Base-by-base conservation (phyloP, 768 basidiomycete species). In the Cystobasidium tubakii region DNA sequence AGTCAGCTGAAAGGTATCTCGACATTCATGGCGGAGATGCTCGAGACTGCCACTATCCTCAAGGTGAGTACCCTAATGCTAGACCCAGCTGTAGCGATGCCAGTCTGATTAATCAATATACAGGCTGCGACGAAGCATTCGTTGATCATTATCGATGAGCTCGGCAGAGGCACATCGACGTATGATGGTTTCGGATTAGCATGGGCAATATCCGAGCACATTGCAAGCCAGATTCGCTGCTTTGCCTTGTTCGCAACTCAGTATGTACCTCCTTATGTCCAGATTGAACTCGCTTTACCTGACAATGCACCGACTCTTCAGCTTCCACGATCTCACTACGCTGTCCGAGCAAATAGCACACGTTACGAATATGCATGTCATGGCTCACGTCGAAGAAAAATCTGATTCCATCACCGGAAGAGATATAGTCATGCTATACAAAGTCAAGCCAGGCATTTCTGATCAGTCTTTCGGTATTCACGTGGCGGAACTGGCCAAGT, bases 1-100 rank as follows among this genome's bases (percentile, higher is more conserved):
- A 94, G 91, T 80, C 95, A 98, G 80, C 83, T 98, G 55, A 98
- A 96, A 81, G 96, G 96, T 13, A 92, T 99, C 0, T 95, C 92
- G 29, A 99, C 95, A 0, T 99, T 99, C 81, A 98, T 98, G 95
- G 94, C 93, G 0, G 96, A 99, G 82, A 98, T 98, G 96, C 85
- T 99, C 33, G 96, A 99, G 81, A 98, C 94, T 0, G 94, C 96
- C 0, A 91, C 90, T 0, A 98, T 98, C 78, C 85, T 99, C 53
- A 86, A 89, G 78, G 92, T 91, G 43, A 33, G 87, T n/a, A n/a
- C n/a, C n/a, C n/a, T n/a, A n/a, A n/a, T n/a, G n/a, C n/a, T n/a
- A n/a, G n/a, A n/a, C n/a, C n/a, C n/a, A n/a, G n/a, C n/a, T n/a
- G n/a, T n/a, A 6, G 29, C 15, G 13, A 1, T 53, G 4, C 21